A percentile compares a stretch with the other conserved stretches of the same genome.
phyloP scores from a whole-genome alignment of 352 stramenopile genomes.

The Globisporangium paroecandrum region DNA sequence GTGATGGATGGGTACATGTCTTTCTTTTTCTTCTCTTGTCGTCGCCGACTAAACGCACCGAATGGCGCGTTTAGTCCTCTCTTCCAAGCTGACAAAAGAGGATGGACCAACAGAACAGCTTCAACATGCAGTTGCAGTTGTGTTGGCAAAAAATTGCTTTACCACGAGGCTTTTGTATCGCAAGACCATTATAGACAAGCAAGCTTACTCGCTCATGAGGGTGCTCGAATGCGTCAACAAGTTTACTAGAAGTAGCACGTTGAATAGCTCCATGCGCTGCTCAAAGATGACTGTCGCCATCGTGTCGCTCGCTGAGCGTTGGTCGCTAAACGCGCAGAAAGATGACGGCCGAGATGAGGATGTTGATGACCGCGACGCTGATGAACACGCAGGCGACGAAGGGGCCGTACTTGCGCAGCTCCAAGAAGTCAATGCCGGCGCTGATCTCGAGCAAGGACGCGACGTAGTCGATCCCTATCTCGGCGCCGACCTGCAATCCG shows the following conservation, averaged over 20 bases:
- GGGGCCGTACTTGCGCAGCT: constrained; percentile 20
- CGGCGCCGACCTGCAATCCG: constrained; percentile 21
- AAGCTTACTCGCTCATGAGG: not conserved
- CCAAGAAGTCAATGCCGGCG: constrained; percentile 23
- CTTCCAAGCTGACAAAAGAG: not conserved
- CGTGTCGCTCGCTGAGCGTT: too few species aligned
- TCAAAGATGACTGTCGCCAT: too few species aligned
- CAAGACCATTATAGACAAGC: too few species aligned
- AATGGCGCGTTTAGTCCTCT: not conserved
- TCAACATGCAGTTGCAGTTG: constrained; percentile 4
- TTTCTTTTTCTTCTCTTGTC: not conserved
- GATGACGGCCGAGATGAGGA: constrained; percentile 26
- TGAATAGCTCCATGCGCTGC: not conserved
- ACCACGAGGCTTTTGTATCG: too few species aligned
- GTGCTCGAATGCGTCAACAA: not conserved
- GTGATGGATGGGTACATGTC: not conserved
- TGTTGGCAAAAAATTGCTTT: not conserved
- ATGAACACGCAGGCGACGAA: constrained; percentile 32
- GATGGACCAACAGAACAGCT: not conserved
- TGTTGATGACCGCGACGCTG: constrained; percentile 28
- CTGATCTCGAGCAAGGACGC: constrained; percentile 27
- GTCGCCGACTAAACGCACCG: not conserved
- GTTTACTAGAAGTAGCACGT: not conserved
- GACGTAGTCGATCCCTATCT: constrained; percentile 23
- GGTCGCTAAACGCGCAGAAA: constrained; percentile 4